Conservation (phyloP, 106 monocot genomes). For the Phalaenopsis aphrodite region DNA sequence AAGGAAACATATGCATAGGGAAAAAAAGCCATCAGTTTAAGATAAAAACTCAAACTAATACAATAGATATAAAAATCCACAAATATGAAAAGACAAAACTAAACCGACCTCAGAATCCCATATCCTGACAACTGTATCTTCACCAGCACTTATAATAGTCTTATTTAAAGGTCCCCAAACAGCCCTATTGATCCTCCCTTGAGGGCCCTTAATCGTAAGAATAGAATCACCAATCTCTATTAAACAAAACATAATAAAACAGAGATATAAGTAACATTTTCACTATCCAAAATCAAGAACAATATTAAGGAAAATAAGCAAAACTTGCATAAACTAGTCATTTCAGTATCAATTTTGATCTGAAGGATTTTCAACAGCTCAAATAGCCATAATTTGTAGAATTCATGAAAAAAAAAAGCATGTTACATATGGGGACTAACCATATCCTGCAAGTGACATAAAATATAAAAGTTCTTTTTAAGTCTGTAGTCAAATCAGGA, state of each 20-base stretch:
- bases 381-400: not conserved
- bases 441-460: not conserved
- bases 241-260: not conserved
- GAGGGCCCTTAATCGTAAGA: constrained; percentile 68
- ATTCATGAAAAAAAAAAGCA: not conserved
- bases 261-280: not conserved
- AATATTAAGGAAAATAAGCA: not conserved
- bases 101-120: constrained; percentile 87
- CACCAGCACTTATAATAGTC: constrained; percentile 92
- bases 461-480: not conserved
- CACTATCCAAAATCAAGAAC: not conserved
- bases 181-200: constrained; percentile 89
- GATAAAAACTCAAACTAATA: not conserved
- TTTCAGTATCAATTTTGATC: not conserved
- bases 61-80: not conserved
- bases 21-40: not conserved
- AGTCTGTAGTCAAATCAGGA: not conserved
- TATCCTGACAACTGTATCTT: constrained; percentile 76
- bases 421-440: not conserved
- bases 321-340: not conserved
- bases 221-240: constrained; percentile 69
- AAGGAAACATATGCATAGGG: not conserved
- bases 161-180: constrained; percentile 91
- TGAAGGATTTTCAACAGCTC: not conserved
- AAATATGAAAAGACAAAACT: not conserved